Percentiles rank a stretch among this genome's conserved stretches.
These are phyloP conservation scores for Cordia subcordata DNA, from an alignment of 257 asterid species.

Conservation along the genomic window DNA sequence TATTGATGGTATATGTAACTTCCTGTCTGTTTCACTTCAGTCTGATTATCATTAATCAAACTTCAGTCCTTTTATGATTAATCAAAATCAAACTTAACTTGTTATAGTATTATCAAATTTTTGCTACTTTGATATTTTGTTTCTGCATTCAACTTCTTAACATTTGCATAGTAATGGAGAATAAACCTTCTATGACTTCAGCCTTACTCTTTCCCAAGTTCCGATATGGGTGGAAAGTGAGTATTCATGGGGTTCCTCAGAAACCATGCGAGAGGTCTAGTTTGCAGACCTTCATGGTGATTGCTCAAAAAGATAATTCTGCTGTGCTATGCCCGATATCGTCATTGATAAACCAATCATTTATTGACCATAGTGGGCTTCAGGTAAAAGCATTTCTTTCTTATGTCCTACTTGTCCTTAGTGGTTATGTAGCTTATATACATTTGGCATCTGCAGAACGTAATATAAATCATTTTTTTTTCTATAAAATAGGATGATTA, in stretches of 20 bases:
- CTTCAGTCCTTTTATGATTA: neutral
- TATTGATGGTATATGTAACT: neutral
- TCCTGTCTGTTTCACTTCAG: neutral
- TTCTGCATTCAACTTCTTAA: constrained; percentile 7
- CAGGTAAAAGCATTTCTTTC: constrained; percentile 46
- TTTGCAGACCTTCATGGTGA: constrained; percentile 78
- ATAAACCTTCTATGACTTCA: constrained; percentile 22
- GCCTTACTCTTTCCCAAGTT: constrained; percentile 76
- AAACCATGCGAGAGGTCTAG: constrained; percentile 38
- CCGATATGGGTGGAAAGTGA: constrained; percentile 88
- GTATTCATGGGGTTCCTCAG: constrained; percentile 53
- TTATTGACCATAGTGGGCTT: constrained; percentile 31
- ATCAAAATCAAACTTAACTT: neutral
- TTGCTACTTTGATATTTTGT: neutral
- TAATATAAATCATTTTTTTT: no score
- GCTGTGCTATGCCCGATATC: constrained; percentile 45
- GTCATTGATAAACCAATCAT: constrained; percentile 38
- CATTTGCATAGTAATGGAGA: constrained; percentile 12
- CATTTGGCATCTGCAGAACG: no score
- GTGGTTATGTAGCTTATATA: no score
- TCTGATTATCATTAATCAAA: neutral
- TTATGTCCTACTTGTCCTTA: neutral
- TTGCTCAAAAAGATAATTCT: constrained; percentile 61
- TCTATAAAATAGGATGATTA: neutral
- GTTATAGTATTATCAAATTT: constrained; percentile 2